Percentiles rank a stretch among this genome's conserved stretches.
These are phyloP conservation scores for Sporisorium scitamineum DNA, from an alignment of 1,284 basidiomycete genomes.

Conservation along the genomic window DNA sequence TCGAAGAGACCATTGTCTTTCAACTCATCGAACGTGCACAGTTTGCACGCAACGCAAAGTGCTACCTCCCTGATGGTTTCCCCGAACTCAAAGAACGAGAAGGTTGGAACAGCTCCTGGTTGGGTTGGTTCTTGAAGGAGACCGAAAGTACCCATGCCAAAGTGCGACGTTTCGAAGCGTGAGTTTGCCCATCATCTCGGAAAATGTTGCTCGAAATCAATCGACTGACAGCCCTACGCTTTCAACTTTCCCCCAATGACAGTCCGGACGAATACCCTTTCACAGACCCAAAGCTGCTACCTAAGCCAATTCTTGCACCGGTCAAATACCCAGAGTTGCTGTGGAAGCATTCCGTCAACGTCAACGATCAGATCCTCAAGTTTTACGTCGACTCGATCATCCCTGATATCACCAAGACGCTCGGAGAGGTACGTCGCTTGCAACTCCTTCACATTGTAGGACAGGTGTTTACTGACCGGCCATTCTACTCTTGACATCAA, in stretches of 20 bases:
- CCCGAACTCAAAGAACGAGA: slow-evolving; percentile 75
- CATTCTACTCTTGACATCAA: background rate
- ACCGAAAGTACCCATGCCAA: slow-evolving; percentile 87
- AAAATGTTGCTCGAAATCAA: background rate
- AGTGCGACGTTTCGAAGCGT: slow-evolving; percentile 48
- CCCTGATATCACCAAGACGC: slow-evolving; percentile 78
- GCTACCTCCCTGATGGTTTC: slow-evolving; percentile 86
- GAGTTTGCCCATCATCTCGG: background rate
- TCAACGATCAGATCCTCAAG: slow-evolving; percentile 85
- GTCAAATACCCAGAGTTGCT: slow-evolving; percentile 83
- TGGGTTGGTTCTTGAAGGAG: slow-evolving; percentile 97
- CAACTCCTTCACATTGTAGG: background rate
- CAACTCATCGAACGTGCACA: slow-evolving; percentile 89
- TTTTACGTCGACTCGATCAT: slow-evolving; percentile 87
- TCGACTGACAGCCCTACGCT: background rate
- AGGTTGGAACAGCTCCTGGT: slow-evolving; percentile 85
- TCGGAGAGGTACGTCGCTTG: slow-evolving; percentile 40
- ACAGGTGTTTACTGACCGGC: background rate
- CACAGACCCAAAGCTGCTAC: slow-evolving; percentile 79
- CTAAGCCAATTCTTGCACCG: slow-evolving; percentile 82
- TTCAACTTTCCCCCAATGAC: background rate
- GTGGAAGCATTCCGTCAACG: slow-evolving; percentile 85
- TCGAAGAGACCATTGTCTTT: slow-evolving; percentile 99
- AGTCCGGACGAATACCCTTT: slow-evolving; percentile 96
- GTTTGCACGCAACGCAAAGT: slow-evolving; percentile 91